Base-by-base conservation (phyloP, 2,329 filamentous ascomycete genomes). In the Monosporascus sp. region DNA sequence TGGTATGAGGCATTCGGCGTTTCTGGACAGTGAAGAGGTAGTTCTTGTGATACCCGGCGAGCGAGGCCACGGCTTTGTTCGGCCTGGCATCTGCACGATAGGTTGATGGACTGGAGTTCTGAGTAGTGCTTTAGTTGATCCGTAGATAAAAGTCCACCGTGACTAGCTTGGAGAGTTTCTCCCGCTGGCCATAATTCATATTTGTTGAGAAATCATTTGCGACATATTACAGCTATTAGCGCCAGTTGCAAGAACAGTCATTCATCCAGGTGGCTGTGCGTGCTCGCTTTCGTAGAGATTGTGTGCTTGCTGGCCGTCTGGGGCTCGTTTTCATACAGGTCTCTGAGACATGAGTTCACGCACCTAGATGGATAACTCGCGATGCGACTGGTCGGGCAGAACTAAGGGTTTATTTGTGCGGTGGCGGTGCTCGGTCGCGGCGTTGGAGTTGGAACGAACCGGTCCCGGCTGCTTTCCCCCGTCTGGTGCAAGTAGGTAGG, bases 11-110 rank as follows among this genome's bases (percentile, higher is more conserved):
- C 56, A 56, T 63, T 60, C 48, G 58, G 58, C 52, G 57, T 58
- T 60, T 48, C 57, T 60, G 54, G 60, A 60, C 61, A 63, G 62
- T 64, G 60, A 62, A 62, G 60, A 57, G 54, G 55, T 59, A 54
- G 49, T 46, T 39, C 37, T 42, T 53, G 51, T 54, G 60, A 65
- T 65, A 65, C 61, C 63, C 37, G 31, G 51, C 36, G 49, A 49
- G 42, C 9, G 39, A 20, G 8, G 39, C 5, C 5, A 42, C 18
- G 6, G 39, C 39, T 24, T 46, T 46, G 24, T 31, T 17, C 42
- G 42, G 42, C 8, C 17, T 31, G 22, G 42, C 24, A 27, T 46
- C 55, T 51, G 48, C 41, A 51, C 48, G 49, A 49, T 47, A 51
- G 31, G 22, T 37, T 14, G 51, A 46, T 25, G 42, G 49, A 56